Conservation (phyloP, 2,329 filamentous ascomycete genomes). For the Penicillium nordicum region DNA sequence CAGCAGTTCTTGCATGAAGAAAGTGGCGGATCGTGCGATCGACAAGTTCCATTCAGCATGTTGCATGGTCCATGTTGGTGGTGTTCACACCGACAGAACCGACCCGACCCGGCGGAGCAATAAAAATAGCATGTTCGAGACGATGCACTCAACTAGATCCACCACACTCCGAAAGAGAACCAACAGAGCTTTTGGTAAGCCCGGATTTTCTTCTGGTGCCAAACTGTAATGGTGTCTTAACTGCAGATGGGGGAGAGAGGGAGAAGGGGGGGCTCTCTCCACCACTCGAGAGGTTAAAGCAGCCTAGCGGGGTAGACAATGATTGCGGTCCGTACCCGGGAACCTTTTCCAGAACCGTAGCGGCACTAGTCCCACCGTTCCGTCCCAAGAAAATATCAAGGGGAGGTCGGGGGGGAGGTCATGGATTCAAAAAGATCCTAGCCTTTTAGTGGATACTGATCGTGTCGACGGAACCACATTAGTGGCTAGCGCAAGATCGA, state of each 20-base stretch:
- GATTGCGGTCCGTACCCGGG: constrained; percentile 23
- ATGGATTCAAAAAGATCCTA: constrained; percentile 16
- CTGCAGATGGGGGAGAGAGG: constrained; percentile 1
- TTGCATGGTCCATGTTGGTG: constrained; percentile 21
- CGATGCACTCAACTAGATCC: constrained; percentile 10
- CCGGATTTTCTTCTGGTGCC: not conserved
- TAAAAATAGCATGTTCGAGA: constrained; percentile 7
- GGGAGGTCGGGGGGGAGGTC: not conserved
- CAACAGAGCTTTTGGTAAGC: not conserved
- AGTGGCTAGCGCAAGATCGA: constrained; percentile 22
- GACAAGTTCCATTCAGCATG: constrained; percentile 23
- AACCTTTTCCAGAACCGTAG: constrained; percentile 20
- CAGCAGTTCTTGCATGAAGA: constrained; percentile 23
- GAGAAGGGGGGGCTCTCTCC: no score
- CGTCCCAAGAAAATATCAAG: not conserved
- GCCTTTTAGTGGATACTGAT: constrained; percentile 14
- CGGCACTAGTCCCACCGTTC: not conserved
- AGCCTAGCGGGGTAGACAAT: constrained; percentile 14
- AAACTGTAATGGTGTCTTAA: constrained; percentile 12
- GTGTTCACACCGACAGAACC: constrained; percentile 29
- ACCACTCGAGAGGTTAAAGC: constrained; percentile 15
- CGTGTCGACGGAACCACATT: constrained; percentile 18
- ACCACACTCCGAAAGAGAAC: not conserved
- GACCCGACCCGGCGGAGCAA: constrained; percentile 7
- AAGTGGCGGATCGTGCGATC: constrained; percentile 29